Evolutionary conservation across 176 grass and related monocot species (phyloP).

Genomic region (Rhynchospora breviuscula): DNA sequence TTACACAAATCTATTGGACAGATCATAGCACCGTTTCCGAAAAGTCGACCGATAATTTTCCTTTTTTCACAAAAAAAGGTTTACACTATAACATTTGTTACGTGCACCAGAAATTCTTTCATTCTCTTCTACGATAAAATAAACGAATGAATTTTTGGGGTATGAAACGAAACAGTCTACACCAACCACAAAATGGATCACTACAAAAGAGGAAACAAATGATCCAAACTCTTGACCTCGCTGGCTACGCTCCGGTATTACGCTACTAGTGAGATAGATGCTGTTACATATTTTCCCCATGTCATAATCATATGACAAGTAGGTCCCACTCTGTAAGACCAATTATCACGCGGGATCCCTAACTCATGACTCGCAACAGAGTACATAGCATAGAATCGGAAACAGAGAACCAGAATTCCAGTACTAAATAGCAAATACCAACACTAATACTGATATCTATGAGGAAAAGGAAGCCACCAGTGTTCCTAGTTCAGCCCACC

Average conservation of each 20-base stretch:
- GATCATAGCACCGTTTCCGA: not conserved
- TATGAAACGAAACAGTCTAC: not conserved
- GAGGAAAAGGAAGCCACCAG: conserved; percentile 13
- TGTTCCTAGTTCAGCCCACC: conserved; percentile 7
- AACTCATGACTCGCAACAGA: not conserved
- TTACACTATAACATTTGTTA: no score
- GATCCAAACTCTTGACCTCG: conserved; percentile 17
- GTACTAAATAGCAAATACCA: not conserved
- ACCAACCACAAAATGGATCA: conserved; percentile 2
- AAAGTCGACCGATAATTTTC: not conserved
- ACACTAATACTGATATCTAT: not conserved
- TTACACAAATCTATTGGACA: not conserved
- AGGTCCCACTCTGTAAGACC: not conserved
- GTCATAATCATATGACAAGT: not conserved
- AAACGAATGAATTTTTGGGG: not conserved
- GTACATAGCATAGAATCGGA: not conserved
- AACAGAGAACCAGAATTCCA: not conserved
- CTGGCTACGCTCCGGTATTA: conserved; percentile 29
- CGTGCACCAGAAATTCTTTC: no score
- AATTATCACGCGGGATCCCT: no score
- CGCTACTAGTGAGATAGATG: conserved; percentile 16
- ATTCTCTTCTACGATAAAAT: not conserved
- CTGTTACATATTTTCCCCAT: not conserved
- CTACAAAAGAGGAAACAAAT: not conserved
- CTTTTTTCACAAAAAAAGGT: not conserved